These are phyloP conservation scores for Arthrobotrys pseudoclavata DNA, from an alignment of 2,329 filamentous ascomycete genomes.

Conservation along the genomic window DNA sequence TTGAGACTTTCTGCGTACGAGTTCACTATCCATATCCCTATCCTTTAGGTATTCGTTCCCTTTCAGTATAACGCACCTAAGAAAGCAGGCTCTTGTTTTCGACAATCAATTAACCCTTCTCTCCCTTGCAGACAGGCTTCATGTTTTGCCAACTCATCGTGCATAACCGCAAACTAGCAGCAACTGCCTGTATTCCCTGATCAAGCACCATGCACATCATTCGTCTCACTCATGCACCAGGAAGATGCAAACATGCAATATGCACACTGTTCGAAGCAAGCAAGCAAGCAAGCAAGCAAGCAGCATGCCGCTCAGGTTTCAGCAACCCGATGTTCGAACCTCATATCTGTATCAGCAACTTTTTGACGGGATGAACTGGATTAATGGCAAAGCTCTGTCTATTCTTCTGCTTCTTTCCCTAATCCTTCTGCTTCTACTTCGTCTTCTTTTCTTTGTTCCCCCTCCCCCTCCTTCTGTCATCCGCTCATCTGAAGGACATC, in stretches of 20 bases:
- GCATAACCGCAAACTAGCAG: conserved; percentile 58
- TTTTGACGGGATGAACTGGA: neutral
- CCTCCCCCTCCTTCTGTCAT: too few relatives aligned
- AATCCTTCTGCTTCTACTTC: neutral
- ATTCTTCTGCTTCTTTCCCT: neutral
- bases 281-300: conserved; percentile 32
- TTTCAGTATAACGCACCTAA: conserved; percentile 24
- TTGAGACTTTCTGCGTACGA: neutral
- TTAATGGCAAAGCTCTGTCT: neutral
- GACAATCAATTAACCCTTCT: conserved; percentile 33
- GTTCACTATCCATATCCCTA: neutral
- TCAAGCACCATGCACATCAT: conserved; percentile 60
- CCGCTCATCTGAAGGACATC: neutral
- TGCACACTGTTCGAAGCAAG: conserved; percentile 22
- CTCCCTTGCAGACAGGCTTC: conserved; percentile 47
- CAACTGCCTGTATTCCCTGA: conserved; percentile 48
- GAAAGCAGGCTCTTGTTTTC: conserved; percentile 19
- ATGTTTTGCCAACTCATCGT: conserved; percentile 60
- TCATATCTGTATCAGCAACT: neutral
- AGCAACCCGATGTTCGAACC: neutral
- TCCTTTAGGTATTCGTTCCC: conserved; percentile 41
- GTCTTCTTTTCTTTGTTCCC: too few relatives aligned
- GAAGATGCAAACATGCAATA: conserved; percentile 44
- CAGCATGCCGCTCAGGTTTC: conserved; percentile 5
- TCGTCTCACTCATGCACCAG: conserved; percentile 52